phyloP scores from a whole-genome alignment of 2,329 filamentous ascomycete genomes.

The Lachnellula hyalina region DNA sequence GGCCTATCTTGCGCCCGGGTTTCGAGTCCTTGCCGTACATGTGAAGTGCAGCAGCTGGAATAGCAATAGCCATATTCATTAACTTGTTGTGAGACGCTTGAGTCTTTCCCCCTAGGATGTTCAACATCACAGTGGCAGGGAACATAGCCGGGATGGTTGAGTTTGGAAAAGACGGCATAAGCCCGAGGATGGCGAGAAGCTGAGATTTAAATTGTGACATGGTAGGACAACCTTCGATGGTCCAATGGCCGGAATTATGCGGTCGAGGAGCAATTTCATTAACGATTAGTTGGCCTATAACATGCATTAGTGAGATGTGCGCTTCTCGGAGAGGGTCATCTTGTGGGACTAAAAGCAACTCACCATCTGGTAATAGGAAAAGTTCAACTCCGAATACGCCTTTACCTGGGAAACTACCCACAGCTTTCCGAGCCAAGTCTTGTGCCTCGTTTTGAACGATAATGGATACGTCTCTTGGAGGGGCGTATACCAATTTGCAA shows the following conservation, averaged over 20 bases:
- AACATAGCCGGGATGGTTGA: constrained; percentile 34
- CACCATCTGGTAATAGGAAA: constrained; percentile 72
- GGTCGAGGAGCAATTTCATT: constrained; percentile 44
- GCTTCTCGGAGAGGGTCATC: too few relatives aligned
- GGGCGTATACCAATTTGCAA: constrained; percentile 86
- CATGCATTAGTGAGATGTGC: neutral
- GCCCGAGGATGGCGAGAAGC: constrained; percentile 72
- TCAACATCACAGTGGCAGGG: constrained; percentile 64
- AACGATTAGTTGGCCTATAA: constrained; percentile 51
- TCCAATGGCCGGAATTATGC: constrained; percentile 79
- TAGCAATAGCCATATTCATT: constrained; percentile 49
- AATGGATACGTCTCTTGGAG: constrained; percentile 65
- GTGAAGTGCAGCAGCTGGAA: constrained; percentile 63
- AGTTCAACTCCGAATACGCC: constrained; percentile 96
- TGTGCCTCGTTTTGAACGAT: constrained; percentile 61
- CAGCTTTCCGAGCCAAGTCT: constrained; percentile 71
- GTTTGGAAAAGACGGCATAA: constrained; percentile 29
- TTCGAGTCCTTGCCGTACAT: constrained; percentile 89
- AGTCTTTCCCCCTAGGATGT: constrained; percentile 67
- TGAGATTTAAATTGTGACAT: constrained; percentile 84
- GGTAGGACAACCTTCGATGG: constrained; percentile 83
- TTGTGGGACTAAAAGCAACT: neutral
- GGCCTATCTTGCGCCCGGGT: constrained; percentile 89
- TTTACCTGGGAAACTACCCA: constrained; percentile 75
- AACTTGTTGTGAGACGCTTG: constrained; percentile 56